These are phyloP conservation scores for Penicillium digitatum DNA, from an alignment of 2,329 filamentous ascomycete genomes.

Conservation along the genomic window DNA sequence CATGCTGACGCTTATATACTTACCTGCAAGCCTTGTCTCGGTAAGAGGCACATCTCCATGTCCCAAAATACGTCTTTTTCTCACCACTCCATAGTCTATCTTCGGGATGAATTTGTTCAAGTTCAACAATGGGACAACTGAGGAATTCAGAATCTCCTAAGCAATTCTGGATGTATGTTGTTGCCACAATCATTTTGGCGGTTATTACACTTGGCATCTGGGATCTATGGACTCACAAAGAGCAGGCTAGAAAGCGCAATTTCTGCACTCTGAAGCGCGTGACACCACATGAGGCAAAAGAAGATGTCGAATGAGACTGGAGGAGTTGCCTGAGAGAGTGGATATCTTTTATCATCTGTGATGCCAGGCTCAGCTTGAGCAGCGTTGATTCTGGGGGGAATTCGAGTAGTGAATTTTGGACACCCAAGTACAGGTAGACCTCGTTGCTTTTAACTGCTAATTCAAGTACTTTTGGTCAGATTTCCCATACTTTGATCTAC, in stretches of 20 bases:
- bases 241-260: not conserved
- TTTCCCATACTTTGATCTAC: not conserved
- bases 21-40: conserved; percentile 37
- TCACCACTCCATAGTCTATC: conserved; percentile 11
- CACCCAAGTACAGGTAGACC: not conserved
- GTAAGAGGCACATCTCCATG: conserved; percentile 19
- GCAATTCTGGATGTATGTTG: conserved; percentile 22
- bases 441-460: not conserved
- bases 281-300: not conserved
- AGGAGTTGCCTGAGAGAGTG: not conserved
- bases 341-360: not conserved
- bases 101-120: conserved; percentile 24
- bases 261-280: not conserved
- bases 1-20: conserved; percentile 28
- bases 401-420: not conserved
- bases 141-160: conserved; percentile 13
- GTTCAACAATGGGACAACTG: conserved; percentile 7
- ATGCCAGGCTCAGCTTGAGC: not conserved
- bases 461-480: too few species aligned
- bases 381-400: not conserved
- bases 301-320: not conserved
- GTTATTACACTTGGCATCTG: not conserved
- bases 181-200: conserved; percentile 2
- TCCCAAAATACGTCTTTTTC: not conserved
- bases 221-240: conserved; percentile 2